Base-by-base conservation (phyloP, 108 stramenopile species). In the Stephanodiscus minutulus region DNA sequence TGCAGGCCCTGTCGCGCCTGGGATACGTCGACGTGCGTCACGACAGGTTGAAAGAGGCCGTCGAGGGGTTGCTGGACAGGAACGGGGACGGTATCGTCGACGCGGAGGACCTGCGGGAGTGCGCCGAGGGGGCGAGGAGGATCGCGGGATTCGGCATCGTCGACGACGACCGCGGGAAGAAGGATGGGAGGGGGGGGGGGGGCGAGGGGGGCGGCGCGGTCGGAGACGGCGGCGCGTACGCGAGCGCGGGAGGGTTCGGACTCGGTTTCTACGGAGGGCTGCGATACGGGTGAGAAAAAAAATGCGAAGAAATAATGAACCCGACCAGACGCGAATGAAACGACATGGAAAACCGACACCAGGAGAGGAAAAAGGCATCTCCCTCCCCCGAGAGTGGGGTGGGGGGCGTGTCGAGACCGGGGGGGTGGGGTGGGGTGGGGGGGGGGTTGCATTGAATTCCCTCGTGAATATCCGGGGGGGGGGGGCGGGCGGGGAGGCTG, bases 21-120 rank as follows among this genome's bases (percentile, higher is more conserved):
- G 43, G 61, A 43, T 62, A 39, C 39, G 25, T 62, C 35, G 43
- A 44, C 17, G 82, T 95, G 12, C 73, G 91, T 81, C 90, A 91
- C 68, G 77, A 46, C 7, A 86, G 84, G 59, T 64, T 95, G 35
- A 35, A 41, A 11, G 68, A 70, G 27, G 74, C 85, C 52, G 64
- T 75, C 4, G 81, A 77, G 21, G 56, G 31, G 59, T 27, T 73
- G 18, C 49, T 82, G 39, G 81, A 82, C 59, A 39, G 76, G 59
- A 82, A 82, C 53, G 41, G 66, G 21, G 76, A 82, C 53, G 81
- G 81, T 0, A 58, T 49, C 25, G 66, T 82, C 21, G 81, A 77
- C 56, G 47, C 13, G 7, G 71, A 67, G 15, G 81, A 82, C 67
- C 58, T 72, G 44, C 60, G 27, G 61, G 37, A 44, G 33, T 57